Evolutionary conservation across 306 rosid genomes (phyloP).

Genomic region (Rubus idaeus): DNA sequence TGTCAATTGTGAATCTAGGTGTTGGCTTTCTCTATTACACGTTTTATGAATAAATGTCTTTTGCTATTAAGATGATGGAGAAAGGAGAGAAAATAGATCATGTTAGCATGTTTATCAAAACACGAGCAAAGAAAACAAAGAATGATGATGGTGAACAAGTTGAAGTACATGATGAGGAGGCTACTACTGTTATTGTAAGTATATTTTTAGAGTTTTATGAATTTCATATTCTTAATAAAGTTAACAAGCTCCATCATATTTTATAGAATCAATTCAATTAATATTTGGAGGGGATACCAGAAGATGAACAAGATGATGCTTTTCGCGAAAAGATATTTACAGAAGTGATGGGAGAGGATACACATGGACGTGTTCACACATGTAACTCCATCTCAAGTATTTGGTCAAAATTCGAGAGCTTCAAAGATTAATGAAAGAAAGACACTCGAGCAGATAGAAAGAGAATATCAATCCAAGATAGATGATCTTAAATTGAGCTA

Average conservation of each 20-base stretch:
- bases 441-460: not conserved
- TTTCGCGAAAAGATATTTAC: not conserved
- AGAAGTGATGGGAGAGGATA: not conserved
- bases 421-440: not conserved
- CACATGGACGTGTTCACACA: not conserved
- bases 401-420: not conserved
- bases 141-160: not conserved
- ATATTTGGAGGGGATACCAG: not conserved
- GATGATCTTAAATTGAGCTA: not conserved
- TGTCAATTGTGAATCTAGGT: too few relatives aligned
- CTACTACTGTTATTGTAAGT: not conserved
- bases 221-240: too few relatives aligned
- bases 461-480: not conserved
- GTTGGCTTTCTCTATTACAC: too few relatives aligned
- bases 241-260: not conserved
- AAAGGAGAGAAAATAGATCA: not conserved
- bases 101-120: not conserved
- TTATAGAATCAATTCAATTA: not conserved
- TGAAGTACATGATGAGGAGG: not conserved
- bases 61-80: not conserved
- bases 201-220: too few relatives aligned
- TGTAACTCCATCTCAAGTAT: slow-evolving; percentile 12
- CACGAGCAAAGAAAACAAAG: not conserved
- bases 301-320: not conserved
- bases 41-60: too few relatives aligned